Base-by-base conservation (phyloP, 1,284 basidiomycete genomes). In the Pseudozyma hubeiensis region DNA sequence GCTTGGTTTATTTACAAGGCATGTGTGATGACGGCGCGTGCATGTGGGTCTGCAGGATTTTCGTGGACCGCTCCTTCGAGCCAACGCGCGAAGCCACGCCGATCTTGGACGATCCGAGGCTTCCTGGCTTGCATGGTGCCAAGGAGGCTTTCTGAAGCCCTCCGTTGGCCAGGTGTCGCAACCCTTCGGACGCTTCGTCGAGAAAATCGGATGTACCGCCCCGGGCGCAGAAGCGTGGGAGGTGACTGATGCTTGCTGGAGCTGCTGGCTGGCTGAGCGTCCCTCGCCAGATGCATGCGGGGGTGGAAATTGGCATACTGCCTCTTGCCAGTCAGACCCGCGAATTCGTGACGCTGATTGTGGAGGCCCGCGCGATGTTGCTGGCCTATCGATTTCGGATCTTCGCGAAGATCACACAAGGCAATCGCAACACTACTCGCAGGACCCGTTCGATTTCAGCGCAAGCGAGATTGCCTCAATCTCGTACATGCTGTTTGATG, bases 371-470 rank as follows among this genome's bases (percentile, higher is more conserved):
- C 53, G 45, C 35, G 53, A 24, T 31, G 29, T 31, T 8, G n/a
- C 37, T 16, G 24, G 19, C 39, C 56, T 63, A 68, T 68, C 60
- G 60, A 68, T 68, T 54, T 62, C 43, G 59, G 59, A 54, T 63
- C 52, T 16, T 58, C 37, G 55, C 65, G 65, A 68, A 67, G 65
- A 62, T 67, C 54, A 58, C 47, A 57, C 7, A 9, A 8, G 24
- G 19, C 17, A 10, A 41, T 7, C 11, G 16, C 39, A n/a, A 41
- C 39, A 41, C 11, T 10, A 16, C 16, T 7, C 16, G 7, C 11
- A 1, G n/a, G n/a, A 41, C 39, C 39, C 13, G 7, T n/a, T 41
- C 39, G 39, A 44, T 44, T 8, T 5, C 19, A 29, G 5, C 43
- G 19, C 29, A 51, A 51, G 7, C 53, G 53, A 45, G 45, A 11